A percentile compares a stretch with the other conserved stretches of the same genome.
Evolutionary conservation across 805 yeast genomes (phyloP).

Genomic region (Blastobotrys attinorum): DNA sequence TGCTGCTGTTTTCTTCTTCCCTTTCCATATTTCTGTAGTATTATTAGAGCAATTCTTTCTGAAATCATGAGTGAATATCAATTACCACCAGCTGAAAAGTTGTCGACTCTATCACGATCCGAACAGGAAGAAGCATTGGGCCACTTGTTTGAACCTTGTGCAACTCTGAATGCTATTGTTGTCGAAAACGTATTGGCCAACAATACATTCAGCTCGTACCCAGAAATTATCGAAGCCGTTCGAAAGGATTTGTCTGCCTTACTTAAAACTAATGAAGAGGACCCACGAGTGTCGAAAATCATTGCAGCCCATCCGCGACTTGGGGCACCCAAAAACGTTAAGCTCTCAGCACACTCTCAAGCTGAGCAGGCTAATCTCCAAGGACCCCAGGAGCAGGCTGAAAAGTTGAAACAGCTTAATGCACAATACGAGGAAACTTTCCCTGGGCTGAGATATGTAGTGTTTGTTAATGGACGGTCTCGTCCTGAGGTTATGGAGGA

Average conservation of each 20-base stretch:
- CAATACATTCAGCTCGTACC: slow-evolving; percentile 13
- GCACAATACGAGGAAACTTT: slow-evolving; percentile 52
- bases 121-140: slow-evolving; percentile 38
- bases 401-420: slow-evolving; percentile 46
- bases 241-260: slow-evolving; percentile 34
- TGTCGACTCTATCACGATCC: neutral
- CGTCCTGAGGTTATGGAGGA: slow-evolving; percentile 55
- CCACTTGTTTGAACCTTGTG: slow-evolving; percentile 58
- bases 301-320: slow-evolving; percentile 89
- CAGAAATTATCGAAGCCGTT: slow-evolving; percentile 39
- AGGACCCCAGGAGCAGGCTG: slow-evolving; percentile 42
- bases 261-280: slow-evolving; percentile 23
- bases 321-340: slow-evolving; percentile 47
- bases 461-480: slow-evolving; percentile 79
- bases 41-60: too few relatives aligned
- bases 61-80: neutral
- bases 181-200: slow-evolving; percentile 16
- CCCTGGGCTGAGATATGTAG: slow-evolving; percentile 75
- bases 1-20: too few relatives aligned
- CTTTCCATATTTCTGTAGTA: too few relatives aligned
- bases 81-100: slow-evolving; percentile 1
- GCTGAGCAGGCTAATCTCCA: slow-evolving; percentile 63
- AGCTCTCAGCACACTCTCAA: slow-evolving; percentile 52
- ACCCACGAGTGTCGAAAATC: slow-evolving; percentile 33
- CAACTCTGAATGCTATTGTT: slow-evolving; percentile 33